Conservation (phyloP, 202 grass and related monocot genomes). For the Dendrocalamus latiflorus region DNA sequence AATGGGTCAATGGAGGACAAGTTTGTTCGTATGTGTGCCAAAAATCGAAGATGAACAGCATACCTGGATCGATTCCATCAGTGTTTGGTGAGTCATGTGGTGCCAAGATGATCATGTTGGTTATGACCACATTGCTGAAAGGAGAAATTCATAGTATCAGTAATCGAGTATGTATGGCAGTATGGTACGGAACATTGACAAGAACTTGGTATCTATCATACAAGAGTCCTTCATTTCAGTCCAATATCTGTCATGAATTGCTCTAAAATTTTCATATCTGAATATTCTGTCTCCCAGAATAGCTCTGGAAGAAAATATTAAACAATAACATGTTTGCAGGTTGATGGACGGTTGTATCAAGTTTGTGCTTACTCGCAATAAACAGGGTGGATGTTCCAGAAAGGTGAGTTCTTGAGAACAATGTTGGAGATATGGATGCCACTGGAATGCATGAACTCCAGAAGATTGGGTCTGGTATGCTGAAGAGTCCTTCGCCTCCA, state of each 20-base stretch:
- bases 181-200: not conserved
- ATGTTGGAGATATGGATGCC: constrained; percentile 78
- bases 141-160: not conserved
- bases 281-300: not conserved
- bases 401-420: constrained; percentile 71
- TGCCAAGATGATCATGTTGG: constrained; percentile 56
- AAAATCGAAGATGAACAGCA: not conserved
- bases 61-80: constrained; percentile 84
- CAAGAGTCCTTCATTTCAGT: not conserved
- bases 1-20: not conserved
- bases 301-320: not conserved
- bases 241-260: not conserved
- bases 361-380: constrained; percentile 55
- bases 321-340: not conserved
- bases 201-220: not conserved
- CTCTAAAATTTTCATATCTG: not conserved
- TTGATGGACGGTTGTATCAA: not conserved
- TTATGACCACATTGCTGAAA: constrained; percentile 76
- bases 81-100: constrained; percentile 82
- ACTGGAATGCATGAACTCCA: constrained; percentile 84
- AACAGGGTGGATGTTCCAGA: constrained; percentile 92
- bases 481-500: constrained; percentile 66
- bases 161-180: not conserved
- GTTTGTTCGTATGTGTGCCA: not conserved
- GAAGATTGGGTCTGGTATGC: constrained; percentile 63